A percentile compares a stretch with the other conserved stretches of the same genome.
phyloP scores from a whole-genome alignment of 176 grass and related monocot species.

The Oryza glaberrima region DNA sequence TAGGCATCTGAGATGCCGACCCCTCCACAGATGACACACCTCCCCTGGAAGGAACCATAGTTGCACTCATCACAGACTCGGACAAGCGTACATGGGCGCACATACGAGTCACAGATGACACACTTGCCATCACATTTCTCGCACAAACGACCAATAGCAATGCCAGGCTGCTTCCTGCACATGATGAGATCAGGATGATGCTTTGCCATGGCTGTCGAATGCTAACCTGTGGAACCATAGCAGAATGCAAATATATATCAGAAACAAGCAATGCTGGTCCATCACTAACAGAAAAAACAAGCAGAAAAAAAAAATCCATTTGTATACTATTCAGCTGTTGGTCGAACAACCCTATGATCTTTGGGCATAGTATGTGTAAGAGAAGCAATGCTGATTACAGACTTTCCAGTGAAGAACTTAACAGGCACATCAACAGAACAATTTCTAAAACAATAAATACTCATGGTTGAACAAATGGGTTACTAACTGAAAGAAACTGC shows the following conservation, averaged over 20 bases:
- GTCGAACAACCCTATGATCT: not conserved
- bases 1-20: conserved; percentile 88
- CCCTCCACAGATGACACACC: conserved; percentile 82
- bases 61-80: conserved; percentile 87
- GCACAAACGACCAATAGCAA: conserved; percentile 71
- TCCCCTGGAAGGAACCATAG: conserved; percentile 83
- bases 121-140: conserved; percentile 87
- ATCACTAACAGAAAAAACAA: not conserved
- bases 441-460: not conserved
- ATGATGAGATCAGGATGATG: conserved; percentile 91
- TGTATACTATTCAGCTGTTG: not conserved
- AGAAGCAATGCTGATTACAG: not conserved
- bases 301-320: not conserved
- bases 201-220: conserved; percentile 64
- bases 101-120: conserved; percentile 77
- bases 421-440: not conserved
- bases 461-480: not conserved
- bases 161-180: conserved; percentile 85
- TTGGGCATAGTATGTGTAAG: not conserved
- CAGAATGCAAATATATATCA: not conserved
- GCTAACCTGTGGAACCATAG: conserved; percentile 35
- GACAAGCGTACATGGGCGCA: conserved; percentile 77
- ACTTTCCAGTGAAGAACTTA: not conserved
- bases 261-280: not conserved
- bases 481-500: not conserved